Evolutionary conservation across 2,329 filamentous ascomycete genomes (phyloP), one percentile per base, ranked within the genome.

Genomic region (Pleoardoris graminearum): DNA sequence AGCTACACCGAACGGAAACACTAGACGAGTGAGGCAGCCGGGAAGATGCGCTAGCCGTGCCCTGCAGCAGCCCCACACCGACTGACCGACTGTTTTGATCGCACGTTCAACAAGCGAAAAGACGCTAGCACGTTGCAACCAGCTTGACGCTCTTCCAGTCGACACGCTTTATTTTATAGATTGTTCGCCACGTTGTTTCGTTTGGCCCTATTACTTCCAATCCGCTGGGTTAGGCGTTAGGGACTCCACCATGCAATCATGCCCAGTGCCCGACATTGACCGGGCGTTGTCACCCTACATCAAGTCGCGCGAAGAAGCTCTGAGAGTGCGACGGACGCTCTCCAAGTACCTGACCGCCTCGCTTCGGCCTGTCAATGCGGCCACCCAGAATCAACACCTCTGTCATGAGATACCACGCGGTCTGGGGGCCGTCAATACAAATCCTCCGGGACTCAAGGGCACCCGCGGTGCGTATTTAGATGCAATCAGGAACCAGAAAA

Each of bases 401-500:
- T 66, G 65, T 36, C 65, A 72, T 30, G 66, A 63, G 41, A 67
- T 60, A 36, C 70, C 71, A 7, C 61, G 62, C 8, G 48, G 50
- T 42, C 50, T 62, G 2, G 59, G 63, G 10, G 60, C 57, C n/a
- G 55, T 60, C 51, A 60, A 52, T 25, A 62, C 63, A 22, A 68
- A 64, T 37, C 63, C 67, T 36, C 63, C 70, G 30, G 76, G 79
- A 27, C 51, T 80, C 12, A 73, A 74, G 30, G 76, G 74, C 3
- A 60, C 73, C 44, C 72, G 78, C 45, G 73, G 70, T 43, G 65
- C 75, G 54, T 82, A 80, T 52, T 54, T 81, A 14, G 68, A 76
- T 33, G 78, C 77, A 3, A 59, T 81, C 3, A 72, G 76, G 41
- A 74, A 73, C 11, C 75, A 76, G 55, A 53, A 72, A 12, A 66